These are phyloP conservation scores for Fennellomyces sp. DNA, from an alignment of 371 early-diverging fungal genomes.

Conservation along the genomic window DNA sequence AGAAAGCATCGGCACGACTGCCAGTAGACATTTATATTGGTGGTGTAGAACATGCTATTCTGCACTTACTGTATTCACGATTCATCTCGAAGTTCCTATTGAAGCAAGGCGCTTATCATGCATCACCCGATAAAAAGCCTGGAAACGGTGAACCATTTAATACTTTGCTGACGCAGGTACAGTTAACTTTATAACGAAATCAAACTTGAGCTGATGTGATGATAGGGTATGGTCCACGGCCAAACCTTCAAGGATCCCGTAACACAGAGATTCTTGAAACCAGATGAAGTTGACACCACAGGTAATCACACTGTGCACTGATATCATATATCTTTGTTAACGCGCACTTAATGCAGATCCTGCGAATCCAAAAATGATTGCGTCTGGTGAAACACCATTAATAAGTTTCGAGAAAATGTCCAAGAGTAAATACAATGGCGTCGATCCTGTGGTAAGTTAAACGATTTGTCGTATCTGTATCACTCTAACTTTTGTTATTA, in stretches of 20 bases:
- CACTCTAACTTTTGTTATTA: no score
- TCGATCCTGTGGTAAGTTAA: constrained; percentile 80
- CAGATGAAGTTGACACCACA: constrained; percentile 71
- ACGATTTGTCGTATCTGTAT: no score
- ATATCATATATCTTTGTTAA: background rate
- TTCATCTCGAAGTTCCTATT: constrained; percentile 85
- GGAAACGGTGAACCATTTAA: constrained; percentile 86
- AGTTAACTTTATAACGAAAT: no score
- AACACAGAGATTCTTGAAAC: constrained; percentile 81
- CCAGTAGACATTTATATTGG: constrained; percentile 95
- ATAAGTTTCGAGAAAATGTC: constrained; percentile 93
- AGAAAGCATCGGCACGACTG: constrained; percentile 60
- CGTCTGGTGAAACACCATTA: constrained; percentile 63
- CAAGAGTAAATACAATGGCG: constrained; percentile 94
- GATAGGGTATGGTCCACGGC: constrained; percentile 95
- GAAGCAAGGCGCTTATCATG: constrained; percentile 51
- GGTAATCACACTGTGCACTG: constrained; percentile 26
- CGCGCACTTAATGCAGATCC: constrained; percentile 33
- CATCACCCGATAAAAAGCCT: constrained; percentile 36
- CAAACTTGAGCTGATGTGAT: no score
- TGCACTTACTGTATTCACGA: constrained; percentile 94
- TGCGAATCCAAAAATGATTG: constrained; percentile 57
- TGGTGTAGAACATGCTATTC: constrained; percentile 93
- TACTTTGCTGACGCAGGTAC: constrained; percentile 79
- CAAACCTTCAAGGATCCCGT: constrained; percentile 79